A percentile compares a stretch with the other conserved stretches of the same genome.
These are phyloP conservation scores for Solanum tarapatanum DNA, from an alignment of 257 asterid species.

Conservation along the genomic window DNA sequence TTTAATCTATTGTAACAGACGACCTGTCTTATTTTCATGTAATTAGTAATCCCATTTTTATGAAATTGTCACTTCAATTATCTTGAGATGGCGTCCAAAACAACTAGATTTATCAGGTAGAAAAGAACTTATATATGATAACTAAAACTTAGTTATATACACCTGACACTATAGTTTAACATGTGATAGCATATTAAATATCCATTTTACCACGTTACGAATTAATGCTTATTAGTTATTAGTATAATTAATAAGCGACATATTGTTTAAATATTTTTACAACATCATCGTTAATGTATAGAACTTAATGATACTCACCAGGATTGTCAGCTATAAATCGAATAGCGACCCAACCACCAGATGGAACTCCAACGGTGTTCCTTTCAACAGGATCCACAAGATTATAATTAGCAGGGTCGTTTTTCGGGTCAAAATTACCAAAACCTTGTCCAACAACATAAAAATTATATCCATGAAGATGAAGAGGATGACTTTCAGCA, in stretches of 20 bases:
- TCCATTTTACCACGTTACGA: not conserved
- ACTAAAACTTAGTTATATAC: not conserved
- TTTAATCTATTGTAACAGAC: not conserved
- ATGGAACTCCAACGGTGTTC: constrained; percentile 44
- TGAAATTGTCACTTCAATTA: not conserved
- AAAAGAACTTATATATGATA: not conserved
- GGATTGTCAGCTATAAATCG: constrained; percentile 72
- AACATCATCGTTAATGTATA: not conserved
- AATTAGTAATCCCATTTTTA: not conserved
- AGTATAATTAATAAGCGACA: not conserved
- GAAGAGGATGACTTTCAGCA: constrained; percentile 68
- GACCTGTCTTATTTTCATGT: fast-evolving
- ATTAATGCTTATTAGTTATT: not conserved
- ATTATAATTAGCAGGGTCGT: constrained; percentile 41
- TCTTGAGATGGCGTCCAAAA: not conserved
- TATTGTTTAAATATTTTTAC: not conserved
- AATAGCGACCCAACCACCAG: constrained; percentile 68
- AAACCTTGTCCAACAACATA: constrained; percentile 53
- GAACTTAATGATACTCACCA: constrained; percentile 19
- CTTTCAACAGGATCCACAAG: constrained; percentile 64
- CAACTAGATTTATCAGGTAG: not conserved
- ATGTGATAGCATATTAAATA: not conserved
- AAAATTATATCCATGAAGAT: constrained; percentile 53
- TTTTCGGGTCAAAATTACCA: constrained; percentile 42
- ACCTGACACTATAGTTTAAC: not conserved